Conservation (phyloP, 78 protist species). For the Dictyostelium brefeldianum region DNA sequence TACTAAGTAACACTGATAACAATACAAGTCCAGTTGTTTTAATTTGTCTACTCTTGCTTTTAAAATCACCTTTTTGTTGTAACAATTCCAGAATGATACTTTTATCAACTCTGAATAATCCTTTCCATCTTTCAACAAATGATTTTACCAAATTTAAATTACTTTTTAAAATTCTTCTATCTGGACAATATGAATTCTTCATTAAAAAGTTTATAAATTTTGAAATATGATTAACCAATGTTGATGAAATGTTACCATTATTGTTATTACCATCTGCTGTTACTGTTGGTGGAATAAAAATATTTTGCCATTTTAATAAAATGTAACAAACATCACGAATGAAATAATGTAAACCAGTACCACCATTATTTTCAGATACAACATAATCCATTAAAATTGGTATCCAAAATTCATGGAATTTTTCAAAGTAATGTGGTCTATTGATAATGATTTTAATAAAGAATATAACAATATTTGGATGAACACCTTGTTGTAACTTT, state of each 20-base stretch:
- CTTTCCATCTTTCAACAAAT: constrained; percentile 79
- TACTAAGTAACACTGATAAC: constrained; percentile 55
- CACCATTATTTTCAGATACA: constrained; percentile 37
- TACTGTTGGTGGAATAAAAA: not conserved
- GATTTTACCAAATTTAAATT: constrained; percentile 70
- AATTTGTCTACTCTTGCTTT: constrained; percentile 44
- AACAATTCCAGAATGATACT: constrained; percentile 18
- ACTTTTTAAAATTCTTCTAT: constrained; percentile 45
- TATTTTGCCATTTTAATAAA: constrained; percentile 49
- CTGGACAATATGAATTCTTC: constrained; percentile 29
- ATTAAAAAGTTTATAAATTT: constrained; percentile 61
- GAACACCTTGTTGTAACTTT: constrained; percentile 26
- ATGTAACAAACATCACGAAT: constrained; percentile 78
- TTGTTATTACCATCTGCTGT: not conserved
- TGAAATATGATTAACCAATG: not conserved
- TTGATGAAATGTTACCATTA: no score
- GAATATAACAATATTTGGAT: constrained; percentile 72
- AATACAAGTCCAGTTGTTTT: constrained; percentile 58
- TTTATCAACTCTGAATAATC: constrained; percentile 34
- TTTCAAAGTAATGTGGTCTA: constrained; percentile 72
- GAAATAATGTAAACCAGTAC: constrained; percentile 82
- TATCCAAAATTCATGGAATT: constrained; percentile 52
- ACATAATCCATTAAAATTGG: constrained; percentile 60
- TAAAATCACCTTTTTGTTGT: constrained; percentile 26
- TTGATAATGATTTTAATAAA: constrained; percentile 74